Evolutionary conservation across 257 asterid genomes (phyloP), one percentile per base, ranked within the genome.

Genomic region (Solanum habrochaites): DNA sequence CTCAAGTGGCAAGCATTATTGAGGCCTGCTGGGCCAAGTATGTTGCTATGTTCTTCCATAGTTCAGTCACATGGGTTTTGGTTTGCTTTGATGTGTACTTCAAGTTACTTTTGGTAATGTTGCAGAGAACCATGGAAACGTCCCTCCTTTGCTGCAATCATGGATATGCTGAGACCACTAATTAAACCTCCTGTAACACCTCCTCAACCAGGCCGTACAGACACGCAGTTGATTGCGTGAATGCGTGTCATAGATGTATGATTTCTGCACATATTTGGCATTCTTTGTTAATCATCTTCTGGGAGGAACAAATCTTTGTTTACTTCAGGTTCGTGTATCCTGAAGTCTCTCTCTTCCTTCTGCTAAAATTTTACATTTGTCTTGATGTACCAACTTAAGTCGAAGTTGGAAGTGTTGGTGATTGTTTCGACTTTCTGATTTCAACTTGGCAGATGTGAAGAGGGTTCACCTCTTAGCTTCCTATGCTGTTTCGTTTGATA

Each of bases 121-220:
- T 92, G 94, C 98, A 97, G 99, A 69, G 99, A 97, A 87, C 91
- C 99, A 67, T 93, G 99, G 97, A 94, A 93, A 85, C 95, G 99
- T 52, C 99, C 99, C 25, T 94, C 99, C 35, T 96, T 97, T 90
- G 43, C 94, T 89, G 90, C 87, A 89, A 91, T 97, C 88, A 96
- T 97, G 99, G 99, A 96, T 78, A 86, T 97, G 70, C 92, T 97
- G 92, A 93, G 90, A 89, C 88, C 94, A 73, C 88, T 97, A 90
- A 93, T 92, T 25, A 97, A 93, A 88, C 40, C 89, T 56, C 87
- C 95, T 77, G 88, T 94, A 6, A 56, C 91, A 86, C 89, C 91
- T 49, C 69, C 85, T 72, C 95, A 94, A 58, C 90, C 95, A 20
- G 93, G 92, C 85, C 92, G 85, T 71, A 87, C 88, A 74, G 94